Conservation (phyloP, 2,329 filamentous ascomycete species). For the Metarhizium guizhouense region DNA sequence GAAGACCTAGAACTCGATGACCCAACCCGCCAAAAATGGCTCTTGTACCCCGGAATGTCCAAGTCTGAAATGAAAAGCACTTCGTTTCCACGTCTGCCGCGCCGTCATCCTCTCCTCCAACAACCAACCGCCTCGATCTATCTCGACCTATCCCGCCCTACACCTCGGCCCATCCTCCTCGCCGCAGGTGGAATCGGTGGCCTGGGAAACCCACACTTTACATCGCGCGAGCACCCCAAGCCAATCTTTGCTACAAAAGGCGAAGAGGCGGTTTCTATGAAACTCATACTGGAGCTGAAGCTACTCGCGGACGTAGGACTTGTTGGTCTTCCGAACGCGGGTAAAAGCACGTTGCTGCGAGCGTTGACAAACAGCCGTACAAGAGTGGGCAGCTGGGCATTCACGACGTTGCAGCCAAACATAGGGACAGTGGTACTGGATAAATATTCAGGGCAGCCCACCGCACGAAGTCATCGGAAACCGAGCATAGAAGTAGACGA, state of each 20-base stretch:
- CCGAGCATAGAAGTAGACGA: background rate
- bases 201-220: conserved; percentile 88
- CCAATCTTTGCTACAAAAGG: conserved; percentile 87
- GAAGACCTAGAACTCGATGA: conserved; percentile 34
- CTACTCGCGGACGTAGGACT: conserved; percentile 90
- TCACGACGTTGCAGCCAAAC: conserved; percentile 90
- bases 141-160: conserved; percentile 66
- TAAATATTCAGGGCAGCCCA: conserved; percentile 68
- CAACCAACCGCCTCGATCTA: conserved; percentile 67
- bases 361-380: conserved; percentile 83
- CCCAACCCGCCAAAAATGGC: conserved; percentile 62
- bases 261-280: conserved; percentile 67
- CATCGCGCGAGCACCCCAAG: conserved; percentile 61
- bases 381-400: conserved; percentile 88
- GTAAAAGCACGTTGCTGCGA: conserved; percentile 86
- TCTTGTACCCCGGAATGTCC: conserved; percentile 72
- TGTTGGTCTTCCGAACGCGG: conserved; percentile 90
- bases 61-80: conserved; percentile 56
- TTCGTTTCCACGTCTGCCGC: conserved; percentile 41
- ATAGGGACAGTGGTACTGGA: conserved; percentile 94
- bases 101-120: conserved; percentile 45
- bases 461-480: conserved; percentile 26
- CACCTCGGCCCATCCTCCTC: conserved; percentile 74
- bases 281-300: conserved; percentile 84
- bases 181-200: conserved; percentile 84